Conservation (phyloP, 768 basidiomycete species). For the Tulasnella sp. region DNA sequence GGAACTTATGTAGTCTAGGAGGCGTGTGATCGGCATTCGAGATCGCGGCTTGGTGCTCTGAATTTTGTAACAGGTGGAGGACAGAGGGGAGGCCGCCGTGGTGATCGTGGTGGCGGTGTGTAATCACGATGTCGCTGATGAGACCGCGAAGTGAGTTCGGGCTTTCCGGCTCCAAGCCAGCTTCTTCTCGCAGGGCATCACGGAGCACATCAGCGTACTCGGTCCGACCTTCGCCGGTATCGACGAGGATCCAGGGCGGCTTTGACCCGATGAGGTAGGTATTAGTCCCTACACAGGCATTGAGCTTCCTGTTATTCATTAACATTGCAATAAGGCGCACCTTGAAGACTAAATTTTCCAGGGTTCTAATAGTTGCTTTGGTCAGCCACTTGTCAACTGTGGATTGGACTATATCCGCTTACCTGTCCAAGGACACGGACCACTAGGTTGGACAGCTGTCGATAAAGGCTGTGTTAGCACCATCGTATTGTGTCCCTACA, state of each 20-base stretch:
- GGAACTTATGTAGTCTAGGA: conserved; percentile 65
- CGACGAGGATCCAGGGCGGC: conserved; percentile 68
- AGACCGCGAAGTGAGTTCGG: conserved; percentile 24
- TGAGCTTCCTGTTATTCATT: not conserved
- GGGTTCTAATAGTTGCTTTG: conserved; percentile 49
- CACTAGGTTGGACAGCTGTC: conserved; percentile 57
- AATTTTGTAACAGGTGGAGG: conserved; percentile 47
- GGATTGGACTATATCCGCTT: conserved; percentile 17
- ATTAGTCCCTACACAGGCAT: conserved; percentile 57
- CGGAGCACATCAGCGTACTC: conserved; percentile 60
- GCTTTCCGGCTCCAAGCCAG: conserved; percentile 22
- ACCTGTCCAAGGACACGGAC: conserved; percentile 71
- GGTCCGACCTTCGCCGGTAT: conserved; percentile 67
- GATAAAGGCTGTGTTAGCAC: not conserved
- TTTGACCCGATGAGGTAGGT: conserved; percentile 70
- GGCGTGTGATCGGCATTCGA: conserved; percentile 44
- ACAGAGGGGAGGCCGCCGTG: conserved; percentile 64
- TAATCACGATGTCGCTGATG: conserved; percentile 82
- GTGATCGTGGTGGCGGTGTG: conserved; percentile 88
- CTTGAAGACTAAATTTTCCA: conserved; percentile 80
- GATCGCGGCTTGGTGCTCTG: conserved; percentile 41
- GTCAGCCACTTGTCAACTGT: not conserved
- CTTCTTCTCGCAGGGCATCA: conserved; percentile 40
- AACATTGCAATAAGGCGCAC: conserved; percentile 35
- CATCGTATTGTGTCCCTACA: no score